These are phyloP conservation scores for Agrostemma githago DNA, from an alignment of 148 eudicot genomes.

Conservation along the genomic window DNA sequence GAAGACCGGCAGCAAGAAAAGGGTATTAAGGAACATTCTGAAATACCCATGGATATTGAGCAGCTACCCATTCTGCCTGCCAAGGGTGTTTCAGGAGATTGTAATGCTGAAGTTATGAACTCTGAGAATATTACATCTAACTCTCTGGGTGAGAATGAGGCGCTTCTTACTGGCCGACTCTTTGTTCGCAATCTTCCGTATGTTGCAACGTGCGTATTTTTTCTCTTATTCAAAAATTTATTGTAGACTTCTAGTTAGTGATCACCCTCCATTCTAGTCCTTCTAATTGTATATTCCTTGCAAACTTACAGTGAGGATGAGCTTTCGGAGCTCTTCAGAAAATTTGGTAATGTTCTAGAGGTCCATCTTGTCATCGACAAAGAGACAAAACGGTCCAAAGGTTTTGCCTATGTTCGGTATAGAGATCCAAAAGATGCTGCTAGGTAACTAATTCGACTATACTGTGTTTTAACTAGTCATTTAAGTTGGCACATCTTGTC, in stretches of 20 bases:
- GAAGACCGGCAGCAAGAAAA: constrained; percentile 15
- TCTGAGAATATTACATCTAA: constrained; percentile 32
- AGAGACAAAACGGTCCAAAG: constrained; percentile 84
- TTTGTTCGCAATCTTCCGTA: constrained; percentile 88
- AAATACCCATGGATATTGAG: constrained; percentile 11
- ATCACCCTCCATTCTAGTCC: neutral
- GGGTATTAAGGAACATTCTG: constrained; percentile 21
- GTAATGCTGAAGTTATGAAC: constrained; percentile 31
- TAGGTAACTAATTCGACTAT: constrained; percentile 39
- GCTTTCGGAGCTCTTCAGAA: constrained; percentile 60
- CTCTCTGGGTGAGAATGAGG: constrained; percentile 33
- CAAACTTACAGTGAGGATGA: constrained; percentile 73
- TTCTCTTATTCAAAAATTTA: neutral
- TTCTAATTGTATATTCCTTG: neutral
- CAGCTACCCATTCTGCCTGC: constrained; percentile 18
- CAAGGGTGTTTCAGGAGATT: constrained; percentile 26
- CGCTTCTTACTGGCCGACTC: constrained; percentile 61
- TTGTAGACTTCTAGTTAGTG: neutral
- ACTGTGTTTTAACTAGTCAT: neutral
- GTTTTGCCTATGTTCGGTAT: constrained; percentile 66
- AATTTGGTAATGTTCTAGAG: constrained; percentile 61
- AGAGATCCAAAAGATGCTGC: constrained; percentile 67
- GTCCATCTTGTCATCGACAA: constrained; percentile 85
- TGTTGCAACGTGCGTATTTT: constrained; percentile 58
- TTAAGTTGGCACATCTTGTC: neutral